These are phyloP conservation scores for Suhomyces taliae DNA, from an alignment of 1,139 yeast genomes.

Conservation along the genomic window DNA sequence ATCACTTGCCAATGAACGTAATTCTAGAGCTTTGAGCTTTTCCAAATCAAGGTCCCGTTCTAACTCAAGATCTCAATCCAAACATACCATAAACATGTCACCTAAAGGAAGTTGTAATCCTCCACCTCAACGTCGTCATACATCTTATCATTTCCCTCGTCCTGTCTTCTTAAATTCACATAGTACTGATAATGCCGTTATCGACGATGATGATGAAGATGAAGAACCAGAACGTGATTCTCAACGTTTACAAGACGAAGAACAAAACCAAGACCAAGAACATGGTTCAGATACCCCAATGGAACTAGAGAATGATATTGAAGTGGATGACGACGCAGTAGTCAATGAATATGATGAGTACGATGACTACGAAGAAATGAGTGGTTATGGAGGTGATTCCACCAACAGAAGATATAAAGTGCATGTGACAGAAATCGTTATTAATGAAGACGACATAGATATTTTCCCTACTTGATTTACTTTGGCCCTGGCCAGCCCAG, in stretches of 20 bases:
- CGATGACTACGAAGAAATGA: constrained; percentile 18
- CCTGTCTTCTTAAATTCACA: constrained; percentile 21
- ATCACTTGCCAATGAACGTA: constrained; percentile 42
- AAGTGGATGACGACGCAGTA: constrained; percentile 15
- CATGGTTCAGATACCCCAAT: neutral
- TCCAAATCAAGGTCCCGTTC: constrained; percentile 13
- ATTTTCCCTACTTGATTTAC: constrained; percentile 13
- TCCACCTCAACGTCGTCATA: constrained; percentile 25
- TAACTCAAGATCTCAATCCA: constrained; percentile 13
- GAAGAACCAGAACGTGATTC: constrained; percentile 14
- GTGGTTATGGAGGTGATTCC: constrained; percentile 27
- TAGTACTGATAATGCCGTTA: constrained; percentile 16
- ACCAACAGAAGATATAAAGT: constrained; percentile 39
- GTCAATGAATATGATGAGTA: constrained; percentile 14
- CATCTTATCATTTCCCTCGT: constrained; percentile 31
- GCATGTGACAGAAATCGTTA: constrained; percentile 53
- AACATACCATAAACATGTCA: constrained; percentile 1
- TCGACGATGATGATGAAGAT: constrained; percentile 17
- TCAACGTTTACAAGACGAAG: constrained; percentile 1
- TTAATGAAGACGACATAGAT: constrained; percentile 36
- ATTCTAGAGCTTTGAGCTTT: constrained; percentile 28
- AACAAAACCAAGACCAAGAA: constrained; percentile 1
- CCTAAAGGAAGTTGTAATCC: neutral
- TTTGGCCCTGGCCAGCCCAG: neutral
- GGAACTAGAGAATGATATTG: constrained; percentile 9